These are phyloP conservation scores for Trametopsis cervina DNA, from an alignment of 768 basidiomycete genomes.

Conservation along the genomic window DNA sequence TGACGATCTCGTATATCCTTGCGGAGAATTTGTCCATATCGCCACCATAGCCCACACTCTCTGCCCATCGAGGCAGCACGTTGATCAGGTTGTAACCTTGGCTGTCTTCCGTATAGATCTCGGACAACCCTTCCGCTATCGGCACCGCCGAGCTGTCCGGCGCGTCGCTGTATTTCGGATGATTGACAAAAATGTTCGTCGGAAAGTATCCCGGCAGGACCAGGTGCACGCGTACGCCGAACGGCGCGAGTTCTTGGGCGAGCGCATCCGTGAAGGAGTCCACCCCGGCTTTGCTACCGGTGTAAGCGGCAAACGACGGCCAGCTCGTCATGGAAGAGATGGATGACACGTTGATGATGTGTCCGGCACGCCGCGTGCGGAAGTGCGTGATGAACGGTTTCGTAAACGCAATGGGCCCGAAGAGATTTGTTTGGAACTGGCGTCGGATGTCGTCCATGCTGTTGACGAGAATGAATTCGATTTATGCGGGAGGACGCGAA, in stretches of 20 bases:
- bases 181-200: slow-evolving; percentile 17
- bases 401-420: slow-evolving; percentile 21
- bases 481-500: too few relatives aligned
- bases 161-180: neutral
- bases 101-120: slow-evolving; percentile 14
- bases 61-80: neutral
- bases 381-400: slow-evolving; percentile 22
- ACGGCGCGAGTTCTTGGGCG: slow-evolving; percentile 21
- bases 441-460: slow-evolving; percentile 14
- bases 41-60: neutral
- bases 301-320: slow-evolving; percentile 20
- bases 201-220: slow-evolving; percentile 25
- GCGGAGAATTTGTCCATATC: slow-evolving; percentile 3
- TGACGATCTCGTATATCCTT: slow-evolving; percentile 6
- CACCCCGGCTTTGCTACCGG: slow-evolving; percentile 23
- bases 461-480: neutral
- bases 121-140: neutral
- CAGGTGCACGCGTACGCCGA: slow-evolving; percentile 19
- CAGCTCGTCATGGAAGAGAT: slow-evolving; percentile 15
- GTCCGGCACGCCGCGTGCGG: slow-evolving; percentile 20
- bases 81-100: slow-evolving; percentile 13
- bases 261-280: slow-evolving; percentile 21
- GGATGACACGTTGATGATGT: slow-evolving; percentile 23
- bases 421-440: slow-evolving; percentile 24
- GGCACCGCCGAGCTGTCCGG: neutral